Evolutionary conservation across 2,329 filamentous ascomycete species (phyloP).

Genomic region (Fusarium cicatricum): DNA sequence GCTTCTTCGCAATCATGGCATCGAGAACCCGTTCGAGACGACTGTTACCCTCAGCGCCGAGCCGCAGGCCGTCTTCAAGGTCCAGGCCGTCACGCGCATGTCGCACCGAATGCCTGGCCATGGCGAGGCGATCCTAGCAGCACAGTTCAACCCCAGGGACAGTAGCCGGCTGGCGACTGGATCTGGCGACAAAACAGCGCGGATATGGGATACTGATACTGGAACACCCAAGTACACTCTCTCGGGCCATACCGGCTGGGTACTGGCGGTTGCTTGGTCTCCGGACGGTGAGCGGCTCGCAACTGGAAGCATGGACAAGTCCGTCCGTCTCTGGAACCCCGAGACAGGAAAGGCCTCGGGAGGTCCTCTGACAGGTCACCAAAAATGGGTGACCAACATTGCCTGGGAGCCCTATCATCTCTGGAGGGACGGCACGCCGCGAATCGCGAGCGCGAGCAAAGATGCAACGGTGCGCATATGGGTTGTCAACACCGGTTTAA

Average conservation of each 20-base stretch:
- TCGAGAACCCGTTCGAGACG: slow-evolving; percentile 66
- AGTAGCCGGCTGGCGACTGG: slow-evolving; percentile 85
- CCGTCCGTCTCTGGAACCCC: slow-evolving; percentile 88
- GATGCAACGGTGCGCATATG: slow-evolving; percentile 89
- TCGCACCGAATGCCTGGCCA: slow-evolving; percentile 90
- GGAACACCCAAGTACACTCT: slow-evolving; percentile 88
- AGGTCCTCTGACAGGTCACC: slow-evolving; percentile 78
- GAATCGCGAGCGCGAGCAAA: slow-evolving; percentile 87
- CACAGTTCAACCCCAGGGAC: slow-evolving; percentile 82
- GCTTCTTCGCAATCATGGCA: slow-evolving; percentile 63
- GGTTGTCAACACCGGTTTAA: slow-evolving; percentile 79
- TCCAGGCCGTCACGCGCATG: slow-evolving; percentile 90
- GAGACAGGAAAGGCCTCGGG: slow-evolving; percentile 79
- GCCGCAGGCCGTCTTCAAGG: slow-evolving; percentile 92
- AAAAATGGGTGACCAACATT: slow-evolving; percentile 87
- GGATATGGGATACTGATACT: slow-evolving; percentile 95
- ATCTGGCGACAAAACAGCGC: slow-evolving; percentile 87
- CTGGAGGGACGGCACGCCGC: slow-evolving; percentile 75
- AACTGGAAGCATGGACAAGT: slow-evolving; percentile 93
- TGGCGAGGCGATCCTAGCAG: slow-evolving; percentile 86
- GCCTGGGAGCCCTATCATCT: slow-evolving; percentile 95
- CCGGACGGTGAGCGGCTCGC: slow-evolving; percentile 84
- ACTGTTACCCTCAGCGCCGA: slow-evolving; percentile 66
- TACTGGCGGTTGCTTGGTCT: slow-evolving; percentile 86
- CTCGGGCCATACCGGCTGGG: slow-evolving; percentile 87